Conservation (phyloP, 1,284 basidiomycete genomes). For the Ustilago sp. region DNA sequence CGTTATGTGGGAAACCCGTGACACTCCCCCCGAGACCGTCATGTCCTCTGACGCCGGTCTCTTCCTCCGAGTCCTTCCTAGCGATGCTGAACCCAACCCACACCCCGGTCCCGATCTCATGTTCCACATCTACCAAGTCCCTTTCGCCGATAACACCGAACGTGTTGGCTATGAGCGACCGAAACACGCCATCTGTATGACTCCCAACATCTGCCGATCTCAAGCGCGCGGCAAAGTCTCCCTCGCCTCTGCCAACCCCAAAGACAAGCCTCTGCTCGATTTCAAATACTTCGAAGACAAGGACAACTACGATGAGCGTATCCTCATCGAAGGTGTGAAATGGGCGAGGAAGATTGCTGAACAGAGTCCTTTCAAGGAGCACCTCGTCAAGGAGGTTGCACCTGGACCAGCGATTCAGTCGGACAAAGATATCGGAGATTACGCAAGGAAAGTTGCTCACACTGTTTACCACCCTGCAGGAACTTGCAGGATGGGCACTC, state of each 20-base stretch:
- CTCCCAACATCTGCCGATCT: constrained; percentile 71
- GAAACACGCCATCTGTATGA: constrained; percentile 70
- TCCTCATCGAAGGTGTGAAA: constrained; percentile 74
- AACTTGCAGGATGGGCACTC: constrained; percentile 70
- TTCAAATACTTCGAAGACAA: constrained; percentile 73
- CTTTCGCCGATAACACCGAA: constrained; percentile 67
- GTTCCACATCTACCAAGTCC: constrained; percentile 69
- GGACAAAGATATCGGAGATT: constrained; percentile 66
- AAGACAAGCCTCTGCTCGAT: constrained; percentile 72
- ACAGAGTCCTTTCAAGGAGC: constrained; percentile 71
- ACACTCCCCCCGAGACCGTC: constrained; percentile 68
- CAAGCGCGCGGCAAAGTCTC: constrained; percentile 70
- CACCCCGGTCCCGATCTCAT: constrained; percentile 69
- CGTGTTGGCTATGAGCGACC: constrained; percentile 68
- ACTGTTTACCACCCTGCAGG: constrained; percentile 70
- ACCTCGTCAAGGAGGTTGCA: constrained; percentile 70
- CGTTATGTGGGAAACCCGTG: constrained; percentile 68
- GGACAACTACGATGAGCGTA: constrained; percentile 72
- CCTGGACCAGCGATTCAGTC: constrained; percentile 67
- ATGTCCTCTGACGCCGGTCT: constrained; percentile 70
- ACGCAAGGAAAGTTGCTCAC: constrained; percentile 67
- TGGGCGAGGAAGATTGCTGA: constrained; percentile 72
- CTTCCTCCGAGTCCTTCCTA: constrained; percentile 64
- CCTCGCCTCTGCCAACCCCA: constrained; percentile 71
- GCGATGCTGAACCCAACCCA: constrained; percentile 54